A percentile compares a stretch with the other conserved stretches of the same genome.
These are phyloP conservation scores for Cenchrus purpureus DNA, from an alignment of 176 grass and related monocot genomes.

Conservation along the genomic window DNA sequence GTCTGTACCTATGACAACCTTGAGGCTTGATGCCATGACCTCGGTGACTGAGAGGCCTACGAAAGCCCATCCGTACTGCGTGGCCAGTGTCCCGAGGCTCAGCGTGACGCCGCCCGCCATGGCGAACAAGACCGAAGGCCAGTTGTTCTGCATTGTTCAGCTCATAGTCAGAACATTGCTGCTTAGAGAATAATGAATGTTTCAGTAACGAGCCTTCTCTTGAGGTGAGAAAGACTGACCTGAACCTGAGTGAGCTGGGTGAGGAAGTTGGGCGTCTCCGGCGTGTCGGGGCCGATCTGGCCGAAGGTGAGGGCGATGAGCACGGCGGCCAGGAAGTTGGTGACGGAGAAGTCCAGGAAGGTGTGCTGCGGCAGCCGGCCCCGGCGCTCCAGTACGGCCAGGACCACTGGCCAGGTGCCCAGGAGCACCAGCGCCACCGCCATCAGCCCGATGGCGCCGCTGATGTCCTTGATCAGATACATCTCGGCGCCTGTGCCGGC, in stretches of 20 bases:
- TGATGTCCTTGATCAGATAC: conserved; percentile 80
- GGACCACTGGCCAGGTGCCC: conserved; percentile 91
- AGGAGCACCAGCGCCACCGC: conserved; percentile 68
- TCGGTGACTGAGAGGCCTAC: conserved; percentile 88
- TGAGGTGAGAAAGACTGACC: conserved; percentile 22
- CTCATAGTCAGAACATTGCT: no score
- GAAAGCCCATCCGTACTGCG: conserved; percentile 93
- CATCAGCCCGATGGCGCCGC: conserved; percentile 80
- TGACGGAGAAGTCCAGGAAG: conserved; percentile 83
- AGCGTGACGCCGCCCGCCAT: conserved; percentile 76
- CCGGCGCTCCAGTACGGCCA: conserved; percentile 85
- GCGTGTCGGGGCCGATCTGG: conserved; percentile 67
- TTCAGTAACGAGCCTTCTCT: neutral
- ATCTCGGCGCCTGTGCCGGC: conserved; percentile 34
- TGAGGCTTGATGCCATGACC: conserved; percentile 87
- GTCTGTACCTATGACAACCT: conserved; percentile 79
- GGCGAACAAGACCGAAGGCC: conserved; percentile 81
- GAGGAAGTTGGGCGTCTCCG: conserved; percentile 78
- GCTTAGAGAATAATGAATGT: no score
- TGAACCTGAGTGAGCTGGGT: conserved; percentile 79
- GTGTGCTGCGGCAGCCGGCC: conserved; percentile 93
- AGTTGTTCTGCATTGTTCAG: conserved; percentile 60
- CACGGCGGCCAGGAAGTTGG: conserved; percentile 85
- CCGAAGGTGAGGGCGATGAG: conserved; percentile 78
- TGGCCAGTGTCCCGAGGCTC: conserved; percentile 85